Conservation (phyloP, 768 basidiomycete genomes). For the Phanerochaete carnosa region DNA sequence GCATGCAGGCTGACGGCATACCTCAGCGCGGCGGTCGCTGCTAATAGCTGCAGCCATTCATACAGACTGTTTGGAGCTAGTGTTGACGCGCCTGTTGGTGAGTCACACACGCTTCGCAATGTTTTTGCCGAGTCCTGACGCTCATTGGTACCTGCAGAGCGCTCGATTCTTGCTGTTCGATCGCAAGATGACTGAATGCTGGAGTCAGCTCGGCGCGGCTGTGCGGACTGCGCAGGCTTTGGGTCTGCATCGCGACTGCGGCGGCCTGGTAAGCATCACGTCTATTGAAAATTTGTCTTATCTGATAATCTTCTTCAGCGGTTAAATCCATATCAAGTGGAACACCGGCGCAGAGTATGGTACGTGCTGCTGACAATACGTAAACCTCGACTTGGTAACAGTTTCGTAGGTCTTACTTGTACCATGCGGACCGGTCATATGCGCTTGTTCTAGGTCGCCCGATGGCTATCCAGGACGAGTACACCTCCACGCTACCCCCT, state of each 20-base stretch:
- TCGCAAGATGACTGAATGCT: constrained; percentile 89
- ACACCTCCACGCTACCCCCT: constrained; percentile 78
- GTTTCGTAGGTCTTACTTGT: constrained; percentile 71
- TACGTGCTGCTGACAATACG: constrained; percentile 27
- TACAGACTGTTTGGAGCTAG: constrained; percentile 87
- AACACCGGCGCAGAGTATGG: constrained; percentile 92
- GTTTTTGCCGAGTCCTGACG: constrained; percentile 8
- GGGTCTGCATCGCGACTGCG: constrained; percentile 87
- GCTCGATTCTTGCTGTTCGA: constrained; percentile 72
- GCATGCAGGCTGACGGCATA: neutral
- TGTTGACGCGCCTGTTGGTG: constrained; percentile 84
- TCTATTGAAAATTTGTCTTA: neutral
- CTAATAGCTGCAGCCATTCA: constrained; percentile 92
- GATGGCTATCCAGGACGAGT: constrained; percentile 84
- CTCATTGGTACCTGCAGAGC: constrained; percentile 36
- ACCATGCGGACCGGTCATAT: constrained; percentile 92
- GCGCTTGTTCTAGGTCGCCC: constrained; percentile 90
- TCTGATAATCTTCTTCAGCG: constrained; percentile 37
- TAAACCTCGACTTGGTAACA: neutral
- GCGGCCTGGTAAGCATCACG: constrained; percentile 58
- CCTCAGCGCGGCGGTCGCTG: constrained; percentile 76
- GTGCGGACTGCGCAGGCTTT: constrained; percentile 92
- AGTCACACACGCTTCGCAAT: constrained; percentile 10
- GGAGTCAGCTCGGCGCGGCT: constrained; percentile 93
- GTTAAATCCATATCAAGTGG: constrained; percentile 71